These are phyloP conservation scores for Aspergillus candidus DNA, from an alignment of 2,329 filamentous ascomycete species.

Conservation along the genomic window DNA sequence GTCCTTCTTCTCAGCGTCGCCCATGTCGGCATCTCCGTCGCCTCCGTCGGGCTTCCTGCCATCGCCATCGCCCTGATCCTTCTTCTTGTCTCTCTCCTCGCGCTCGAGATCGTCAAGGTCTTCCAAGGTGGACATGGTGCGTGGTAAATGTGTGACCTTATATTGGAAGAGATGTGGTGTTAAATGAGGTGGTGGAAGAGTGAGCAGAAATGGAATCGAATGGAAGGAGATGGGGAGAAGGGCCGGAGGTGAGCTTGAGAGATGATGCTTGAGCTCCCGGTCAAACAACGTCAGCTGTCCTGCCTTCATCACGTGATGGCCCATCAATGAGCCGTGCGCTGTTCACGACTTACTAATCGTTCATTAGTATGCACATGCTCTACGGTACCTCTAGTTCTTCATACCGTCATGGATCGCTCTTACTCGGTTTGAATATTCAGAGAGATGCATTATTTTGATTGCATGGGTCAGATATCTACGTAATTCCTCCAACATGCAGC, in stretches of 20 bases:
- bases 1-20: constrained; percentile 64
- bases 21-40: constrained; percentile 82
- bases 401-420: too few species aligned
- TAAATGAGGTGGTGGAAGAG: constrained; percentile 1
- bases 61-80: constrained; percentile 54
- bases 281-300: constrained; percentile 32
- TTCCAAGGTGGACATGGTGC: constrained; percentile 77
- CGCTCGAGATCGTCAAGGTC: constrained; percentile 86
- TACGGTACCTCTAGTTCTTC: too few species aligned
- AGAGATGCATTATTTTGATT: too few species aligned
- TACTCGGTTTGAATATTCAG: too few species aligned
- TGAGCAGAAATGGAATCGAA: constrained; percentile 7
- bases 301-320: constrained; percentile 25
- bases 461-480: too few species aligned
- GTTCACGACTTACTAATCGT: too few species aligned
- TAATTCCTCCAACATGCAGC: too few species aligned
- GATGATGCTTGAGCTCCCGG: constrained; percentile 23
- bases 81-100: constrained; percentile 66
- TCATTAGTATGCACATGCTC: too few species aligned
- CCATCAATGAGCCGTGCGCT: constrained; percentile 8
- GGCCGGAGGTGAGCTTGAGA: constrained; percentile 10
- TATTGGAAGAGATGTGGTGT: background rate
- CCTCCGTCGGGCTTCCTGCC: constrained; percentile 49
- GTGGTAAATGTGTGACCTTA: background rate
- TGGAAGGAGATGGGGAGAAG: constrained; percentile 7